Evolutionary conservation across 1,139 yeast species (phyloP).

Genomic region (Kurtzmaniella quercitrusa): DNA sequence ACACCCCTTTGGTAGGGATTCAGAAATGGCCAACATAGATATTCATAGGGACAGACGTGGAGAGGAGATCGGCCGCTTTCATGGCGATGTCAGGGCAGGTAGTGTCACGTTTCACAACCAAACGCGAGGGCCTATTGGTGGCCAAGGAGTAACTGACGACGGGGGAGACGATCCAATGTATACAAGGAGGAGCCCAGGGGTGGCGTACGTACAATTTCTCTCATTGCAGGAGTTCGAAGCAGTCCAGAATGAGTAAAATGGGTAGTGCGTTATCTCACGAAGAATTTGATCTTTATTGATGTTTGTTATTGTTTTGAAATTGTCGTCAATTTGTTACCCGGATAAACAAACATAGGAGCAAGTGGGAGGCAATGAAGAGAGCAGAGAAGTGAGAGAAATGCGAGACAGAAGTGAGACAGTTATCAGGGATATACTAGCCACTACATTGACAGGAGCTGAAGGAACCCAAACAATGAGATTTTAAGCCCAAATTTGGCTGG

Average conservation of each 20-base stretch:
- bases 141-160: not conserved
- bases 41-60: too few species aligned
- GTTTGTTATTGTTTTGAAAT: conserved; percentile 7
- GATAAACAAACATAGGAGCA: not conserved
- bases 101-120: too few species aligned
- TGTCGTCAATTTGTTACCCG: conserved; percentile 8
- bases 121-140: too few species aligned
- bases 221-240: conserved; percentile 28
- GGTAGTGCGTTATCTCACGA: conserved; percentile 1
- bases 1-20: too few species aligned
- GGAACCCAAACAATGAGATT: too few species aligned
- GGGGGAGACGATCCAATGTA: not conserved
- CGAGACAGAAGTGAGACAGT: not conserved
- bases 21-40: too few species aligned
- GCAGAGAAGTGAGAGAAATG: not conserved
- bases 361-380: too few species aligned
- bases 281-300: conserved; percentile 8
- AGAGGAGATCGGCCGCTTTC: not conserved
- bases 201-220: conserved; percentile 51
- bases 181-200: not conserved
- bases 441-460: too few species aligned
- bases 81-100: not conserved
- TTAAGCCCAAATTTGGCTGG: too few species aligned
- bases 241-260: conserved; percentile 1
- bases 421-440: too few species aligned